Percentiles rank a stretch among this genome's conserved stretches.
These are phyloP conservation scores for Chalciporus chontae DNA, from an alignment of 768 basidiomycete genomes.

Conservation along the genomic window DNA sequence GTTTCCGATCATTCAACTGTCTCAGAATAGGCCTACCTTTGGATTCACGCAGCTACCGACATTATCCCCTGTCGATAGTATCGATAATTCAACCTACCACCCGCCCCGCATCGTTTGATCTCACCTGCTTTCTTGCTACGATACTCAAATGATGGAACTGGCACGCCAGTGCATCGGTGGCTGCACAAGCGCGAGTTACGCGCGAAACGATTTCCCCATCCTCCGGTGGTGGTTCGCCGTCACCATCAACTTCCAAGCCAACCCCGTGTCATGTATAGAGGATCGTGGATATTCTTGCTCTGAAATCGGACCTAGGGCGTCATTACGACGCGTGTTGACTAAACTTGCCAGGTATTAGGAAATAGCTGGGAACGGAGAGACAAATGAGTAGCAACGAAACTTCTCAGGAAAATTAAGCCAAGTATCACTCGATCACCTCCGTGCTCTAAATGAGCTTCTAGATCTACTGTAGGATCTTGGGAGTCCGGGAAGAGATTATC, in stretches of 20 bases:
- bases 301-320: no score
- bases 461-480: background rate
- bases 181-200: background rate
- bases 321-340: no score
- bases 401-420: no score
- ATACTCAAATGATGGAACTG: background rate
- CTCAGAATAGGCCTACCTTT: constrained; percentile 6
- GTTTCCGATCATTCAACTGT: constrained; percentile 6
- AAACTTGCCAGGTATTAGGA: no score
- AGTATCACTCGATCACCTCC: no score
- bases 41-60: background rate
- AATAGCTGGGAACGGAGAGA: no score
- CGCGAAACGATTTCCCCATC: background rate
- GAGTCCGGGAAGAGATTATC: constrained; percentile 1
- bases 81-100: background rate
- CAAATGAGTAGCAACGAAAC: no score
- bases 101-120: no score
- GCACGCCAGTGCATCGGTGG: no score
- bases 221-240: background rate
- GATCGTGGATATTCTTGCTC: background rate
- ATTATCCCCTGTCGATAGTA: no score
- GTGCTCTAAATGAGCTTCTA: no score
- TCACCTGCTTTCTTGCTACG: no score
- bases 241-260: background rate
- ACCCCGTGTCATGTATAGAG: background rate